Percentiles rank a stretch among this genome's conserved stretches.
These are phyloP conservation scores for Leccinum incarnatum DNA, from an alignment of 768 basidiomycete species.

Conservation along the genomic window DNA sequence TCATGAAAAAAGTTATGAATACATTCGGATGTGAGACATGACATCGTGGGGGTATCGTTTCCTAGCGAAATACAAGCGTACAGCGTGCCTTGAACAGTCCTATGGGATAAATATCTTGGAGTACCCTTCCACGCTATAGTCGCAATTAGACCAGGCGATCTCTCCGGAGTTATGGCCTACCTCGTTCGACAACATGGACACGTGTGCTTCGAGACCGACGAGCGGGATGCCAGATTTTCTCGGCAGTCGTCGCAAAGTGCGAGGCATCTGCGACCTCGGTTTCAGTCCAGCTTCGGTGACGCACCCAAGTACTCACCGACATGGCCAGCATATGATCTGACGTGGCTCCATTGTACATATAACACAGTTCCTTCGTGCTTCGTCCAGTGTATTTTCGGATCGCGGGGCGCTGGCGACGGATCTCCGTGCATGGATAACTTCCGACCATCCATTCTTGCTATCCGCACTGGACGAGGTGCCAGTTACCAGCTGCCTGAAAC, in stretches of 20 bases:
- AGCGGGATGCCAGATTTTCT: slow-evolving; percentile 49
- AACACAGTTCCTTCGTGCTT: slow-evolving; percentile 51
- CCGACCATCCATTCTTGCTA: slow-evolving; percentile 27
- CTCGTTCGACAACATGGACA: slow-evolving; percentile 51
- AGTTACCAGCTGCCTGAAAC: slow-evolving; percentile 39
- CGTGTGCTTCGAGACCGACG: slow-evolving; percentile 46
- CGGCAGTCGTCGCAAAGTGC: slow-evolving; percentile 54
- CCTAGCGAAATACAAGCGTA: slow-evolving; percentile 5
- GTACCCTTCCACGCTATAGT: slow-evolving; percentile 32
- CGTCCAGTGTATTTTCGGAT: slow-evolving; percentile 25
- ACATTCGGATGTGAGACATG: slow-evolving; percentile 6
- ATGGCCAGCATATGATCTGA: slow-evolving; percentile 84
- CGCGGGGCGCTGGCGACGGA: slow-evolving; percentile 17
- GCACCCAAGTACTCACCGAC: slow-evolving; percentile 45
- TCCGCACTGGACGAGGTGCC: slow-evolving; percentile 16
- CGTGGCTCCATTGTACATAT: slow-evolving; percentile 67
- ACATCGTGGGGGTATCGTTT: slow-evolving; percentile 15
- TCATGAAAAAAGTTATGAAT: slow-evolving; percentile 9
- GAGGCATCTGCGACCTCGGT: slow-evolving; percentile 37
- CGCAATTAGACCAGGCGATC: slow-evolving; percentile 1
- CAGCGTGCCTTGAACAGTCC: not conserved
- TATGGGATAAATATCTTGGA: slow-evolving; percentile 36
- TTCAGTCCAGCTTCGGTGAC: not conserved
- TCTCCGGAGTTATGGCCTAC: slow-evolving; percentile 30
- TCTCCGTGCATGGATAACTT: slow-evolving; percentile 29